phyloP scores from a whole-genome alignment of 2,329 filamentous ascomycete species.

The Claviceps arundinis region DNA sequence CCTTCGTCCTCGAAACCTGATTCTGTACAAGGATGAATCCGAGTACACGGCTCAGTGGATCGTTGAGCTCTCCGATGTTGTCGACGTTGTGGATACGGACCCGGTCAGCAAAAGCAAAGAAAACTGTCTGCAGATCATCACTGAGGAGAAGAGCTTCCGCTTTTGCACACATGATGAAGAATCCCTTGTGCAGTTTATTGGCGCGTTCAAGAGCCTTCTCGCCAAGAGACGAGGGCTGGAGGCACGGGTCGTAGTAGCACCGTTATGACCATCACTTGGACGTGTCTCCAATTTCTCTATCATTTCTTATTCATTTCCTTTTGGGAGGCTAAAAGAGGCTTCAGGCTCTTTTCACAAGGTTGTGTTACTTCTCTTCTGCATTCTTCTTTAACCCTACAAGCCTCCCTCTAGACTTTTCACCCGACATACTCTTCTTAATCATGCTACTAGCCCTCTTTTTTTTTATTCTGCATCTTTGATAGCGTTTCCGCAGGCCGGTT shows the following conservation, averaged over 20 bases:
- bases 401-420: too few species aligned
- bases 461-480: too few species aligned
- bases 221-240: constrained; percentile 54
- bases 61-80: constrained; percentile 61
- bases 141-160: constrained; percentile 73
- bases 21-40: constrained; percentile 82
- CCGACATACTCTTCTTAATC: too few species aligned
- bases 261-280: constrained; percentile 5
- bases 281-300: background rate
- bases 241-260: constrained; percentile 29
- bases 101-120: constrained; percentile 72
- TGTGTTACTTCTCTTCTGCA: too few species aligned
- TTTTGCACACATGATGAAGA: constrained; percentile 75
- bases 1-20: constrained; percentile 69
- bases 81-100: constrained; percentile 88
- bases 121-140: constrained; percentile 84
- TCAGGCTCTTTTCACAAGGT: too few species aligned
- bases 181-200: constrained; percentile 67
- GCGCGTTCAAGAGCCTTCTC: constrained; percentile 78
- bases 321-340: too few species aligned
- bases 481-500: too few species aligned
- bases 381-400: too few species aligned
- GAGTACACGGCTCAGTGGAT: constrained; percentile 84
- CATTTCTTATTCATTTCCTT: background rate
- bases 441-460: too few species aligned